Evolutionary conservation across 306 rosid genomes (phyloP).

Genomic region (Trichosanthes cucumerina): DNA sequence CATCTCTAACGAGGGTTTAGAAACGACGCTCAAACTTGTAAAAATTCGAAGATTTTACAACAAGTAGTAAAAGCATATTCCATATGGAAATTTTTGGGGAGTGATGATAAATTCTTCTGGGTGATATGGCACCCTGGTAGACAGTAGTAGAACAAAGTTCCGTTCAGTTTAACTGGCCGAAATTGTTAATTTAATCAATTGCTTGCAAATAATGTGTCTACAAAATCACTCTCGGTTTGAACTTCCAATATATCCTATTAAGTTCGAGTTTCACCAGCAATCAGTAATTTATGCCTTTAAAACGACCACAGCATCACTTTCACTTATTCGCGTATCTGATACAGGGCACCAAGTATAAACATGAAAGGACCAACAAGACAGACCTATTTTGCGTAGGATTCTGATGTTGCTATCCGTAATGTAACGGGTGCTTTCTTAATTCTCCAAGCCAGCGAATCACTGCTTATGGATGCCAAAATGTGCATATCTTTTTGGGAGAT

Average conservation of each 20-base stretch:
- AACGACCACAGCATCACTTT: not conserved
- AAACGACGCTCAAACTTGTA: not conserved
- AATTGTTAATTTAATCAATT: not conserved
- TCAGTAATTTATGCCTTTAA: not conserved
- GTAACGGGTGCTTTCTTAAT: constrained; percentile 64
- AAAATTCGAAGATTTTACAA: not conserved
- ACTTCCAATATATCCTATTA: not conserved
- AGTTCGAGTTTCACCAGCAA: not conserved
- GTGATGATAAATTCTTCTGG: not conserved
- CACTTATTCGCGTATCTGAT: not conserved
- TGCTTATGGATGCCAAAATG: constrained; percentile 69
- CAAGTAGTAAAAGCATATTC: not conserved
- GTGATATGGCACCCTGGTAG: not conserved
- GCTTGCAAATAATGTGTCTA: not conserved
- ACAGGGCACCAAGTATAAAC: constrained; percentile 37
- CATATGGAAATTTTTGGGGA: not conserved
- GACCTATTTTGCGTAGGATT: constrained; percentile 64
- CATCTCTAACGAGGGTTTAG: not conserved
- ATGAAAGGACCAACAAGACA: constrained; percentile 34
- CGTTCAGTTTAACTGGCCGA: not conserved
- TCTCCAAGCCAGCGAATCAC: constrained; percentile 65
- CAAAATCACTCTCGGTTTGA: not conserved
- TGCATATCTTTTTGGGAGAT: constrained; percentile 79
- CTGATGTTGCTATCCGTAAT: constrained; percentile 85
- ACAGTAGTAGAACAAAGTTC: not conserved